phyloP scores from a whole-genome alignment of 129 eudicot species.

The Rutidosis leptorrhynchoides region DNA sequence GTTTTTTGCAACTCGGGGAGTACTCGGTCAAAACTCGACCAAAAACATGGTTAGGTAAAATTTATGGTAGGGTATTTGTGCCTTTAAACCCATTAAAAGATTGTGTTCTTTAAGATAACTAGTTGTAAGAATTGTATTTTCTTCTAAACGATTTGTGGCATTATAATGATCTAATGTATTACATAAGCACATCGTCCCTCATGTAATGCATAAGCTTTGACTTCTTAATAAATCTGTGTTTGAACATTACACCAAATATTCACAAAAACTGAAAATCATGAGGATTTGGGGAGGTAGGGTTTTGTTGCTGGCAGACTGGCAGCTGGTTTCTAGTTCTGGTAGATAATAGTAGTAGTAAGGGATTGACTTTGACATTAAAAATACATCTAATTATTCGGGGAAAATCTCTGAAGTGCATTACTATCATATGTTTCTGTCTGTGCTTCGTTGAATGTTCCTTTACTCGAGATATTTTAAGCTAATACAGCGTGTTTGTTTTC shows the following conservation, averaged over 20 bases:
- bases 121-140: neutral
- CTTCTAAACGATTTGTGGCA: neutral
- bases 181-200: no score
- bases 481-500: neutral
- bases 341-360: neutral
- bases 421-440: neutral
- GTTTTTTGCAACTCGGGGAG: no score
- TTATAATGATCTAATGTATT: neutral
- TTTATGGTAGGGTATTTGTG: neutral
- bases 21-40: neutral
- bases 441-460: slow-evolving; percentile 9
- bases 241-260: neutral
- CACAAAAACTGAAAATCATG: neutral
- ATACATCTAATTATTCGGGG: neutral
- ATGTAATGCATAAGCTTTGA: neutral
- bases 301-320: neutral
- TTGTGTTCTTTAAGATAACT: neutral
- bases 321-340: neutral
- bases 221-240: neutral
- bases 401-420: neutral
- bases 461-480: neutral
- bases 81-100: neutral
- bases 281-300: neutral
- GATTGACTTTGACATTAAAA: neutral
- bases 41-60: no score